These are phyloP conservation scores for Helichrysum umbraculigerum DNA, from an alignment of 129 eudicot genomes.

Conservation along the genomic window DNA sequence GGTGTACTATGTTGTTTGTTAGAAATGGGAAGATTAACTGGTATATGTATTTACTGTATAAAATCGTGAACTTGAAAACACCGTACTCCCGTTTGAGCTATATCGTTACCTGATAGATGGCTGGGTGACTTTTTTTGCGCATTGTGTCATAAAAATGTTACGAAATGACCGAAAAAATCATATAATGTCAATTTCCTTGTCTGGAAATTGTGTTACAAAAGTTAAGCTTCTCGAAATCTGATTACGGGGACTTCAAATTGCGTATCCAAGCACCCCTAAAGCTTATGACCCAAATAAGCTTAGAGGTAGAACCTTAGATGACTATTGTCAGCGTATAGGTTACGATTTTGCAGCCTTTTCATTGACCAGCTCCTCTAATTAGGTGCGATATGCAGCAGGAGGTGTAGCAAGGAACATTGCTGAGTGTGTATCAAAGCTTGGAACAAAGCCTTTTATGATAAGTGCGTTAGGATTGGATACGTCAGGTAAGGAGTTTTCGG, in stretches of 20 bases:
- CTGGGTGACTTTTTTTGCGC: background rate
- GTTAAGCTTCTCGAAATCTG: background rate
- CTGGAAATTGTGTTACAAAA: background rate
- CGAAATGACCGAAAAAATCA: too few relatives aligned
- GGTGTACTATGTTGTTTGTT: background rate
- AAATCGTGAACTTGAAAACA: too few relatives aligned
- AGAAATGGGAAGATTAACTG: background rate
- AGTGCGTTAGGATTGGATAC: conserved; percentile 86
- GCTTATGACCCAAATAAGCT: background rate
- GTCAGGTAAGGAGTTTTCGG: conserved; percentile 58
- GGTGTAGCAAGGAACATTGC: conserved; percentile 98
- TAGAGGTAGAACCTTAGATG: background rate
- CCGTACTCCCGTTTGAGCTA: too few relatives aligned
- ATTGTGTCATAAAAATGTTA: background rate
- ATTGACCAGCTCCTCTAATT: conserved; percentile 18
- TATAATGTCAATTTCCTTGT: too few relatives aligned
- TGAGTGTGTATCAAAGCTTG: conserved; percentile 86
- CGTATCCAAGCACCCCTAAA: background rate
- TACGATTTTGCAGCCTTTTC: background rate
- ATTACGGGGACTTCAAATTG: background rate
- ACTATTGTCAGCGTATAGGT: background rate
- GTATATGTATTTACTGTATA: background rate
- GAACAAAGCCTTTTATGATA: conserved; percentile 76
- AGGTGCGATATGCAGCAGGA: conserved; percentile 74
- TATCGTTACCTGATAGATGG: background rate